These are phyloP conservation scores for Haemoproteus tartakovskyi DNA, from an alignment of 169 alveolate species.

Conservation along the genomic window DNA sequence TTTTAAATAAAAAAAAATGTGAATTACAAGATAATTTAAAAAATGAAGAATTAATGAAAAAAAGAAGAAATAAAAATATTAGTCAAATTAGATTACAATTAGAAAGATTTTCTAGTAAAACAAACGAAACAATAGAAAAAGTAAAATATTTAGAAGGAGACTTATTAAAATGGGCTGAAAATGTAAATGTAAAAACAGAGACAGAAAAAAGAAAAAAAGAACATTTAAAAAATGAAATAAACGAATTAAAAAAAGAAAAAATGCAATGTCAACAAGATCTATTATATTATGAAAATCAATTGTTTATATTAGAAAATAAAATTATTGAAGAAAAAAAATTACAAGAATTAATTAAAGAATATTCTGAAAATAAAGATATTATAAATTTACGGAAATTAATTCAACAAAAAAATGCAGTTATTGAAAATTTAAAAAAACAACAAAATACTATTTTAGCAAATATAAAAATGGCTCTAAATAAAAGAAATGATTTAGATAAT, in stretches of 20 bases:
- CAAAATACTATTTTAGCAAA: constrained; percentile 36
- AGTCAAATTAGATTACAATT: constrained; percentile 31
- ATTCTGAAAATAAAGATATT: constrained; percentile 52
- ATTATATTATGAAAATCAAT: constrained; percentile 46
- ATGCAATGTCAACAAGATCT: constrained; percentile 53
- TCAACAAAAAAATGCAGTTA: constrained; percentile 15
- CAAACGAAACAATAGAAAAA: constrained; percentile 23
- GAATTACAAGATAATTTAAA: constrained; percentile 44
- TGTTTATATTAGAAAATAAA: constrained; percentile 28
- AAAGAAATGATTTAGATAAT: constrained; percentile 56
- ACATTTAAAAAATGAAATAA: constrained; percentile 17
- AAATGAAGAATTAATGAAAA: neutral
- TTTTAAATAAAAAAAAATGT: constrained; percentile 44
- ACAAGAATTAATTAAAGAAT: constrained; percentile 30
- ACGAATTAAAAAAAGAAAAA: constrained; percentile 18
- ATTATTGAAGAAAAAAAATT: constrained; percentile 20
- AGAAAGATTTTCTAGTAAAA: constrained; percentile 45
- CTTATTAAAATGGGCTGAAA: constrained; percentile 30
- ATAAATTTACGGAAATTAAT: constrained; percentile 13
- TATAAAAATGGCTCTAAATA: constrained; percentile 53
- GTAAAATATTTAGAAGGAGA: constrained; percentile 21
- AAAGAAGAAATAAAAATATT: constrained; percentile 54
- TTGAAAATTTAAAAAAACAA: constrained; percentile 56
- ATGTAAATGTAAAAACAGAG: constrained; percentile 20
- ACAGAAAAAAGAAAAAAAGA: constrained; percentile 19